Base-by-base conservation (phyloP, 2,329 filamentous ascomycete genomes). In the Parafenestella ontariensis region DNA sequence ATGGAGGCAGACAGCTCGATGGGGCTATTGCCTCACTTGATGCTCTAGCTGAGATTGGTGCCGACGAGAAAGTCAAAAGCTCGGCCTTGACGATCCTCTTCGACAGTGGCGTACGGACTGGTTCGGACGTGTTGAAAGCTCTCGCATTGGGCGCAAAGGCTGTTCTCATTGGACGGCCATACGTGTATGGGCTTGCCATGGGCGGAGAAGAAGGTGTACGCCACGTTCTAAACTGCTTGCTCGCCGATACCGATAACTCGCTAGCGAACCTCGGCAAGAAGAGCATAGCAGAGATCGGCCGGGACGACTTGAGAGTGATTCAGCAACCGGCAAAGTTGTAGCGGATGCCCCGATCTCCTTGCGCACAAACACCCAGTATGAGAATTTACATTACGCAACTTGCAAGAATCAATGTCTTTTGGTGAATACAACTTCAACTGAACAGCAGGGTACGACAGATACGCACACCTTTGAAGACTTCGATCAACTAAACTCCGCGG, bases 1-100 rank as follows among this genome's bases (percentile, higher is more conserved):
- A 77, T 51, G 74, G 73, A 5, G 74, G 74, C 3, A 55, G 74
- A 33, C 74, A 77, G 51, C 61, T 75, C 1, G 68, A 76, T 49
- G 74, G 74, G 1, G 74, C 70, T 0, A 70, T 75, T 28, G 59
- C 63, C 0, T 71, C 65, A 23, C 56, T 77, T 0, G 73, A 76
- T 54, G 73, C 71, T 1, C 59, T 77, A 15, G 68, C 71, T 15
- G 71, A 75, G 48, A 77, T 76, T 43, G 70, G 66, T 3, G 68
- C 53, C 0, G 74, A 74, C 43, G 68, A 68, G 13, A 65, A 61
- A 29, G 70, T 73, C 13, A 73, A 72, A 41, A 55, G 44, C 18
- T 72, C 69, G 6, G 58, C 56, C 4, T 48, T 76, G 17, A 73
- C 70, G 0, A 34, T 77, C 5, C 64, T 76, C 2, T 77, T 77